Percentiles rank a stretch among this genome's conserved stretches.
phyloP scores from a whole-genome alignment of 1,284 basidiomycete species.

The Boletus sp. region DNA sequence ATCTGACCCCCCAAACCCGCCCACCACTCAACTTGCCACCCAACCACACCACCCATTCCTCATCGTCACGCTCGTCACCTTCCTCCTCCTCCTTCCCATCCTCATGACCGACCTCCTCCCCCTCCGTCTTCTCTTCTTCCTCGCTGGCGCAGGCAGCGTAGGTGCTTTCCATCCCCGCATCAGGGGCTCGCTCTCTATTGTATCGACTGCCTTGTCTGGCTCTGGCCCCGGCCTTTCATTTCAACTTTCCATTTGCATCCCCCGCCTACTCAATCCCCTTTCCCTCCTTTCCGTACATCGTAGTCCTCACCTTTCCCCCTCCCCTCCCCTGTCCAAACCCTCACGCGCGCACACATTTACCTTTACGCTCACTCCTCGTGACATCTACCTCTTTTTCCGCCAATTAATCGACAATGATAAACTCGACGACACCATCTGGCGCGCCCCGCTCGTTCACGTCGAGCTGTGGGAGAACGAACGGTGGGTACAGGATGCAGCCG shows the following conservation, averaged over 20 bases:
- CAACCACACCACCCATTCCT: constrained; percentile 40
- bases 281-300: background rate
- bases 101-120: constrained; percentile 56
- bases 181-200: constrained; percentile 1
- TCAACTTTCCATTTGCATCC: constrained; percentile 11
- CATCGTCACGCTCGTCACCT: constrained; percentile 42
- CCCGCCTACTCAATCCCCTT: constrained; percentile 3
- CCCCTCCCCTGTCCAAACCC: no score
- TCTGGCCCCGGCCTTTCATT: constrained; percentile 21
- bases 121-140: constrained; percentile 55
- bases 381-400: constrained; percentile 34
- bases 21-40: no score
- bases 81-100: constrained; percentile 47
- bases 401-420: constrained; percentile 61
- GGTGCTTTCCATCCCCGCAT: constrained; percentile 9
- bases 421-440: constrained; percentile 63
- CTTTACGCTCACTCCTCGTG: constrained; percentile 18
- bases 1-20: no score
- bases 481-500: constrained; percentile 32
- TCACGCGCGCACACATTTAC: constrained; percentile 6
- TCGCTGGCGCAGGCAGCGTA: constrained; percentile 55
- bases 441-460: constrained; percentile 59
- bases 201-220: constrained; percentile 11
- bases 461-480: constrained; percentile 80
- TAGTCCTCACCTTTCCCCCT: background rate